These are phyloP conservation scores for Samsoniella hepiali DNA, from an alignment of 2,329 filamentous ascomycete genomes.

Conservation along the genomic window DNA sequence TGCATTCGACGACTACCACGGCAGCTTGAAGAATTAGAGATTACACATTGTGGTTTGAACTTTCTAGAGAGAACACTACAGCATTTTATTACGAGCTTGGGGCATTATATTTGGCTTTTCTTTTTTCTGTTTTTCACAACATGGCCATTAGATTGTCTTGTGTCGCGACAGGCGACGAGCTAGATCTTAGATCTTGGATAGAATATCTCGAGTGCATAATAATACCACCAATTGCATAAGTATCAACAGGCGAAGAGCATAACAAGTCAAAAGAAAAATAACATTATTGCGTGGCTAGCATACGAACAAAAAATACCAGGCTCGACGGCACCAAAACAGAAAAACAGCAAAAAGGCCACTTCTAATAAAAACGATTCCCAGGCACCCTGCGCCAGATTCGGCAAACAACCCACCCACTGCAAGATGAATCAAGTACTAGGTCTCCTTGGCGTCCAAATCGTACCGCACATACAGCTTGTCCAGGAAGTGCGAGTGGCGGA, in stretches of 20 bases:
- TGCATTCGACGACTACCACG: slow-evolving; percentile 14
- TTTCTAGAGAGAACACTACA: neutral
- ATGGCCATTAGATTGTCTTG: neutral
- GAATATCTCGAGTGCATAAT: neutral
- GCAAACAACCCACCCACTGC: neutral
- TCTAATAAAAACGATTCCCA: neutral
- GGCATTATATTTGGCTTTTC: neutral
- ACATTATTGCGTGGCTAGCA: neutral
- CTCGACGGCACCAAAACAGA: neutral
- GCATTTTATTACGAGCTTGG: neutral
- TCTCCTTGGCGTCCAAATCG: slow-evolving; percentile 28
- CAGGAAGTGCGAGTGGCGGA: slow-evolving; percentile 84
- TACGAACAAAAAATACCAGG: neutral
- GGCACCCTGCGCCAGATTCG: neutral
- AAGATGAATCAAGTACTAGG: neutral
- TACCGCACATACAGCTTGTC: slow-evolving; percentile 82
- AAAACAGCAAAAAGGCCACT: neutral
- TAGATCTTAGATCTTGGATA: neutral
- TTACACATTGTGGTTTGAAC: neutral
- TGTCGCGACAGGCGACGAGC: neutral
- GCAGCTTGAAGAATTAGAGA: neutral
- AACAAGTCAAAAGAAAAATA: neutral
- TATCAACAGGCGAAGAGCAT: neutral
- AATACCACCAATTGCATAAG: neutral
- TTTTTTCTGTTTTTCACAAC: neutral